Evolutionary conservation across 1,284 basidiomycete species (phyloP).

Genomic region (Papiliotrema flavescens): DNA sequence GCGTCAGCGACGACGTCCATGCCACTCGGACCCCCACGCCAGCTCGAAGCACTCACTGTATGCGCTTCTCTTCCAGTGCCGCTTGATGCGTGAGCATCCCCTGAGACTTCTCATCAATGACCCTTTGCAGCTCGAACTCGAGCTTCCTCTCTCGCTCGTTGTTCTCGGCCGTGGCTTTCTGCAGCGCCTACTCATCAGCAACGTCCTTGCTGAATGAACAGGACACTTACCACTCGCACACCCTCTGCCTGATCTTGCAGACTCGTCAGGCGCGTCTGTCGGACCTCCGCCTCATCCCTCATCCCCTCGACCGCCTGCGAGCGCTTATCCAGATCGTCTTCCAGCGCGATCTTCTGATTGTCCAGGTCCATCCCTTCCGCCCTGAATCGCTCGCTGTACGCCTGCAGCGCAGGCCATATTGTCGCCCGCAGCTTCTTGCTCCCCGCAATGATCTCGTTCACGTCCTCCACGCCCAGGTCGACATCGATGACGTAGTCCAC

Average conservation of each 20-base stretch:
- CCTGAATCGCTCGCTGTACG: conserved; percentile 65
- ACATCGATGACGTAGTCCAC: conserved; percentile 69
- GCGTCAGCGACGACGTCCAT: background rate
- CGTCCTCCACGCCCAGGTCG: conserved; percentile 66
- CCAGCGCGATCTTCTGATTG: conserved; percentile 68
- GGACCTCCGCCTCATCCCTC: conserved; percentile 64
- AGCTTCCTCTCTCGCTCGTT: conserved; percentile 34
- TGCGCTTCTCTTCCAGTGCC: conserved; percentile 36
- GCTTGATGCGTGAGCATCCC: conserved; percentile 34
- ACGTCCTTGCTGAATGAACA: background rate
- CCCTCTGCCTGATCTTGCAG: conserved; percentile 67
- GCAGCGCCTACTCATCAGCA: conserved; percentile 27
- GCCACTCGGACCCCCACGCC: background rate
- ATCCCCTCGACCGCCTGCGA: conserved; percentile 38
- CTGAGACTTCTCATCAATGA: conserved; percentile 37
- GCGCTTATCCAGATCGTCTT: conserved; percentile 71
- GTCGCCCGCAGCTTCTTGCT: conserved; percentile 64
- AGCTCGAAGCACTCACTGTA: conserved; percentile 31
- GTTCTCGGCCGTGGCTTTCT: conserved; percentile 28
- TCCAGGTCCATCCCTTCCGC: conserved; percentile 64
- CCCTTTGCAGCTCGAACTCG: conserved; percentile 35
- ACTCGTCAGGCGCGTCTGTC: conserved; percentile 54
- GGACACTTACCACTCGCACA: conserved; percentile 61
- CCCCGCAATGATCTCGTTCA: conserved; percentile 58
- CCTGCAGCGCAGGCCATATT: conserved; percentile 67